phyloP scores from a whole-genome alignment of 306 rosid genomes.

The Abrus pulchellus region DNA sequence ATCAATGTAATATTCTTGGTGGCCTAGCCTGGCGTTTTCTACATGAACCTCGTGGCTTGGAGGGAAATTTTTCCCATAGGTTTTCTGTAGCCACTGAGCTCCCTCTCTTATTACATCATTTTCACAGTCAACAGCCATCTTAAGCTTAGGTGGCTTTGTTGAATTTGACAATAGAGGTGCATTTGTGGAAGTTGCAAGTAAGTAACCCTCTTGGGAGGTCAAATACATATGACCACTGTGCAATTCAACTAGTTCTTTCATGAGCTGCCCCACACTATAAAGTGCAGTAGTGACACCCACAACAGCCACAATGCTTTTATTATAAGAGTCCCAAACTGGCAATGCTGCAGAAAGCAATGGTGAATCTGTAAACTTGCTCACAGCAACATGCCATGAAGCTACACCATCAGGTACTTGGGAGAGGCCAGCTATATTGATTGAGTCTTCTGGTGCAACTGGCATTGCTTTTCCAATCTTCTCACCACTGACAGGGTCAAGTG shows the following conservation, averaged over 20 bases:
- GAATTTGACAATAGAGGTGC: constrained; percentile 75
- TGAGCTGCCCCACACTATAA: constrained; percentile 89
- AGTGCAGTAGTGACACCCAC: constrained; percentile 96
- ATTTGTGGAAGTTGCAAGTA: constrained; percentile 90
- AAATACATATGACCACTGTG: constrained; percentile 92
- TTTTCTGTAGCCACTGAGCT: constrained; percentile 74
- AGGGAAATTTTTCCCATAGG: constrained; percentile 73
- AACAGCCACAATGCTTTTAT: constrained; percentile 86
- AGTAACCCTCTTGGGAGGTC: constrained; percentile 89
- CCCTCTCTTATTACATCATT: constrained; percentile 73
- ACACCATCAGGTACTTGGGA: constrained; percentile 92
- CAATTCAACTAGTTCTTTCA: constrained; percentile 91
- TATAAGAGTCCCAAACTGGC: constrained; percentile 84
- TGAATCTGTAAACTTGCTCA: constrained; percentile 88
- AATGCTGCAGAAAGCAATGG: constrained; percentile 98
- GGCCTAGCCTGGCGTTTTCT: constrained; percentile 76
- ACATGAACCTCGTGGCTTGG: constrained; percentile 83
- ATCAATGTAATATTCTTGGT: constrained; percentile 79
- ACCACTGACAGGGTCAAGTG: constrained; percentile 84
- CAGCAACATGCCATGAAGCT: constrained; percentile 95
- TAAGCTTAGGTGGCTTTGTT: constrained; percentile 72
- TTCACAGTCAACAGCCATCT: constrained; percentile 79
- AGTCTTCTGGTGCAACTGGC: constrained; percentile 86
- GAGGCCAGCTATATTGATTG: constrained; percentile 85
- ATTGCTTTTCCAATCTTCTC: constrained; percentile 87